Evolutionary conservation across 2,329 filamentous ascomycete genomes (phyloP).

Genomic region (Arthrobotrys entomopaga): DNA sequence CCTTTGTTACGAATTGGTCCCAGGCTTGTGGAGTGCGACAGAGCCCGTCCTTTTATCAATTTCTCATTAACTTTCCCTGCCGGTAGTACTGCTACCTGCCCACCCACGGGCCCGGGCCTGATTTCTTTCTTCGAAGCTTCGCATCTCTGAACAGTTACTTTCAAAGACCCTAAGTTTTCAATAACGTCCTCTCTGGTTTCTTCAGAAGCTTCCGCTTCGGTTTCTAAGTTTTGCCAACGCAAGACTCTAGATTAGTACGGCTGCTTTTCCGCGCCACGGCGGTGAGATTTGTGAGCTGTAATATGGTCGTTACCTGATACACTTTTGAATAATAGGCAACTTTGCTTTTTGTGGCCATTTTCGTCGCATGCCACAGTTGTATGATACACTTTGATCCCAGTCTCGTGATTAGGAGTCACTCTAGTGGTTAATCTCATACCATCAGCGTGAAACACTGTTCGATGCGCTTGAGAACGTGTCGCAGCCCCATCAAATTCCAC

Average conservation of each 20-base stretch:
- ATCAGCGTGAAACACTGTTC: constrained; percentile 1
- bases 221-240: too few species aligned
- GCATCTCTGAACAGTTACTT: not conserved
- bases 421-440: too few species aligned
- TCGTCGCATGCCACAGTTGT: too few species aligned
- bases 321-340: too few species aligned
- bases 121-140: not conserved
- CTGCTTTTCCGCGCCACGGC: not conserved
- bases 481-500: not conserved
- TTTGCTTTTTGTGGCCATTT: too few species aligned
- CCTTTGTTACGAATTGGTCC: not conserved
- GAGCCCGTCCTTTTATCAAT: constrained; percentile 2
- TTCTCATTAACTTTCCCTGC: constrained; percentile 1
- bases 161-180: constrained; percentile 3
- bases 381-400: too few species aligned
- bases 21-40: constrained; percentile 12
- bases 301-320: not conserved
- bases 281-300: not conserved
- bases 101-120: too few species aligned
- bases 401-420: too few species aligned
- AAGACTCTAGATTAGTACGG: too few species aligned
- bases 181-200: not conserved
- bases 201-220: not conserved
- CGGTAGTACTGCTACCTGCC: not conserved
- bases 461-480: not conserved